These are phyloP conservation scores for Aphanomyces astaci DNA, from an alignment of 352 stramenopile genomes.

Conservation along the genomic window DNA sequence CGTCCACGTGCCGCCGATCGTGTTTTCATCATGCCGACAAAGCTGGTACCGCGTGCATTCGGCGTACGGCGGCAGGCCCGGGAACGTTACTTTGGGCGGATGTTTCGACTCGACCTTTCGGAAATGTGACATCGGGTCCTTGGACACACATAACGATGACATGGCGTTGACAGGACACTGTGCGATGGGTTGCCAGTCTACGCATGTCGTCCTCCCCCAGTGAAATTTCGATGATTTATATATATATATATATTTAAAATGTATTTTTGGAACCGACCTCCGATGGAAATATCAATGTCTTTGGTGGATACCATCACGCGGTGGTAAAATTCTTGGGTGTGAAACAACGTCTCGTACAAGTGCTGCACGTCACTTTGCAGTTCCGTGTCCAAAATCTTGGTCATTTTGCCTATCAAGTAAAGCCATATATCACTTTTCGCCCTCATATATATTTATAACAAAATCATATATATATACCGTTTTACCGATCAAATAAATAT, in stretches of 20 bases:
- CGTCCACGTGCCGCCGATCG: conserved; percentile 19
- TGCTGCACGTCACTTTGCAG: conserved; percentile 48
- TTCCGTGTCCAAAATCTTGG: conserved; percentile 58
- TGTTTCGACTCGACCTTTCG: conserved; percentile 44
- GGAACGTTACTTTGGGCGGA: conserved; percentile 53
- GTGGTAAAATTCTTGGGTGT: conserved; percentile 41
- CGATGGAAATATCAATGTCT: conserved; percentile 53
- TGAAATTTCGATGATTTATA: too few relatives aligned
- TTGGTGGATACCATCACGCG: conserved; percentile 46
- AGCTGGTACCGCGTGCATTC: conserved; percentile 41
- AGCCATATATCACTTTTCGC: neutral
- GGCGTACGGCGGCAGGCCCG: conserved; percentile 45
- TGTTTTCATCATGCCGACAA: conserved; percentile 30
- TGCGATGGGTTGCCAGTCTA: conserved; percentile 44
- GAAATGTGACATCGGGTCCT: conserved; percentile 40
- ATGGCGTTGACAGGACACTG: conserved; percentile 5
- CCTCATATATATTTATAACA: too few relatives aligned
- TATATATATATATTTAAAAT: too few relatives aligned
- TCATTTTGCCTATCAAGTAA: conserved; percentile 38
- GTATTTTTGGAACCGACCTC: neutral
- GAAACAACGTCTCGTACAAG: conserved; percentile 61
- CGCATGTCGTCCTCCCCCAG: too few relatives aligned
- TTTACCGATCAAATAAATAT: too few relatives aligned
- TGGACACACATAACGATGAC: conserved; percentile 32
- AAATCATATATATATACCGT: too few relatives aligned